A percentile compares a stretch with the other conserved stretches of the same genome.
phyloP scores from a whole-genome alignment of 768 basidiomycete species.

The Serendipita sp. region DNA sequence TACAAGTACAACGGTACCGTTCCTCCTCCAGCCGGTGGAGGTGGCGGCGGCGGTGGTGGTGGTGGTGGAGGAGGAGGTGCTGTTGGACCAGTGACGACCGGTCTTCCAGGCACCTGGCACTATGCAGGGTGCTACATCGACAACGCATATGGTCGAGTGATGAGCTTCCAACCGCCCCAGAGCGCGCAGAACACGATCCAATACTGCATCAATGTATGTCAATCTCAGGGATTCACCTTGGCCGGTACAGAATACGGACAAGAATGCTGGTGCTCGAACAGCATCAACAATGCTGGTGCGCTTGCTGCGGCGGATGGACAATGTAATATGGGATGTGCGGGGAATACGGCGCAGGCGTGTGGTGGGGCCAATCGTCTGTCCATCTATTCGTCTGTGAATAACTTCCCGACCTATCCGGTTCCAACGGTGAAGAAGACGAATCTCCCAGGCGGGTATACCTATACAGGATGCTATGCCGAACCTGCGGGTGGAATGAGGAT shows the following conservation, averaged over 20 bases:
- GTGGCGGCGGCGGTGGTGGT: conserved; percentile 14
- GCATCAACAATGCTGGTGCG: background rate
- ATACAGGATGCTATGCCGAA: conserved; percentile 53
- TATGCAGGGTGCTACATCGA: conserved; percentile 44
- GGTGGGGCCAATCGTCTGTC: conserved; percentile 62
- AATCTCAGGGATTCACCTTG: conserved; percentile 38
- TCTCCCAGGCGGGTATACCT: conserved; percentile 49
- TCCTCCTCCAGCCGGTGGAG: conserved; percentile 16
- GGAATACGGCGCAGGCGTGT: conserved; percentile 52
- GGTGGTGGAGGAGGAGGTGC: conserved; percentile 12
- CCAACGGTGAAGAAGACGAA: conserved; percentile 38
- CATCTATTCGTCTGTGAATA: conserved; percentile 40
- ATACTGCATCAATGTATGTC: conserved; percentile 46
- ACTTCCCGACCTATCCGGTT: conserved; percentile 40
- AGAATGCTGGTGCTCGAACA: conserved; percentile 25
- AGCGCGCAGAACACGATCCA: conserved; percentile 36
- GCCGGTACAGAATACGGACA: conserved; percentile 53
- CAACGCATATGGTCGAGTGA: conserved; percentile 47
- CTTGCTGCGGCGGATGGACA: conserved; percentile 21
- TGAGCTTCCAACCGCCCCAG: conserved; percentile 29
- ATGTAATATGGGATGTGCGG: conserved; percentile 65
- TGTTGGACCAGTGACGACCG: conserved; percentile 32
- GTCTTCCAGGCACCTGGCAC: conserved; percentile 40
- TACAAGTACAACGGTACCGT: conserved; percentile 53
- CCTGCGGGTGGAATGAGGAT: conserved; percentile 25